These are phyloP conservation scores for Amborella trichopoda DNA, from an alignment of 164 flowering plant genomes.

Conservation along the genomic window DNA sequence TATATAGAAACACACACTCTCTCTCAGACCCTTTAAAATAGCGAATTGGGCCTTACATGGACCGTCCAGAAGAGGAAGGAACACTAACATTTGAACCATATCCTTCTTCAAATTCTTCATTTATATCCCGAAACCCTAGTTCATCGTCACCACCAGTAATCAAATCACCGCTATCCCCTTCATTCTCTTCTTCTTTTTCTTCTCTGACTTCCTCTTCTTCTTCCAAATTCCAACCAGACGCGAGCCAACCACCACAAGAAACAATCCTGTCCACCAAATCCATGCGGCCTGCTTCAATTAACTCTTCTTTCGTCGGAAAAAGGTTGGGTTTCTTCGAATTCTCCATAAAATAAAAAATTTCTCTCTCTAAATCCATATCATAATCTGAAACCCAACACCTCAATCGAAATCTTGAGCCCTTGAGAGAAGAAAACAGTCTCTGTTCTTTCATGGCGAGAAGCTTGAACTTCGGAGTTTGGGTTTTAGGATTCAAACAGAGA, in stretches of 20 bases:
- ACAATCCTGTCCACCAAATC: slow-evolving; percentile 67
- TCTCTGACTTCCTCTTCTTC: slow-evolving; percentile 13
- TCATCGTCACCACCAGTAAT: background rate
- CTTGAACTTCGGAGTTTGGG: no score
- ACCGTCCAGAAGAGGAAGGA: slow-evolving; percentile 41
- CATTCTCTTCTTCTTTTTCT: slow-evolving; percentile 7
- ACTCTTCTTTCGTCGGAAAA: slow-evolving; percentile 66
- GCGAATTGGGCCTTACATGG: slow-evolving; percentile 43
- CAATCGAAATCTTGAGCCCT: no score
- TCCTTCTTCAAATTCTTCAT: no score
- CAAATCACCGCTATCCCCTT: background rate
- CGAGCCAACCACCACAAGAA: slow-evolving; percentile 67
- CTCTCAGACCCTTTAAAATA: no score
- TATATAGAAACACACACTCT: no score
- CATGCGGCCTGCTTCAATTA: slow-evolving; percentile 61
- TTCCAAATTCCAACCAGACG: slow-evolving; percentile 60
- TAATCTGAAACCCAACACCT: slow-evolving; percentile 21
- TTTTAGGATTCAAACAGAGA: no score
- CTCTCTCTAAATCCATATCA: slow-evolving; percentile 45
- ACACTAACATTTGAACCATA: no score
- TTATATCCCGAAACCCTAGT: no score
- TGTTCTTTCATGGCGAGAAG: no score
- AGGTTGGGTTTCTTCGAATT: slow-evolving; percentile 38
- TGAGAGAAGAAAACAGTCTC: no score
- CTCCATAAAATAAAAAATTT: slow-evolving; percentile 71